Conservation (phyloP, 2,329 filamentous ascomycete genomes). For the Basipetospora sp. region DNA sequence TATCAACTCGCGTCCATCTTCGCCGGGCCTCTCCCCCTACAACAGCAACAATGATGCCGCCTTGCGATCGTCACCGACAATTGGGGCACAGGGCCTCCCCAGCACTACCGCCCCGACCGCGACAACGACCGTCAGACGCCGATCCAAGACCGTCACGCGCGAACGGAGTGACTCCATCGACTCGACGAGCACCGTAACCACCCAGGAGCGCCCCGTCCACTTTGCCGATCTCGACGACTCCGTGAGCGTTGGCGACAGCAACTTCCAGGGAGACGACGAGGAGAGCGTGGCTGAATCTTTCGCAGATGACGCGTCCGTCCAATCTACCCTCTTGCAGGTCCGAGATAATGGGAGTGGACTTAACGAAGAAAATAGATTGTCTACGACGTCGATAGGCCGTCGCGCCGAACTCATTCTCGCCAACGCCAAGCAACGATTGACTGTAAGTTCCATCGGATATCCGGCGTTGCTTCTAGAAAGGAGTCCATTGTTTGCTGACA, state of each 20-base stretch:
- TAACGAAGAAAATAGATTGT: conserved; percentile 45
- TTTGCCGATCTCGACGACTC: conserved; percentile 50
- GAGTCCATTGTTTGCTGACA: too few relatives aligned
- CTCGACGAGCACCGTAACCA: conserved; percentile 46
- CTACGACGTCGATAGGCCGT: conserved; percentile 61
- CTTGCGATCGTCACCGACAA: conserved; percentile 30
- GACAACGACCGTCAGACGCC: conserved; percentile 25
- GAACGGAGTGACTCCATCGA: conserved; percentile 42
- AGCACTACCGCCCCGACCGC: conserved; percentile 1
- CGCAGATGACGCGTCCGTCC: conserved; percentile 28
- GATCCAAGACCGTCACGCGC: conserved; percentile 27
- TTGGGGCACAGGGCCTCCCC: conserved; percentile 20
- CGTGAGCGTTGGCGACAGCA: conserved; percentile 48
- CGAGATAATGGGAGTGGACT: conserved; percentile 14
- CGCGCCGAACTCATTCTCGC: conserved; percentile 81
- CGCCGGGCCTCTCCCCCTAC: conserved; percentile 16
- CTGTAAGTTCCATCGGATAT: conserved; percentile 41
- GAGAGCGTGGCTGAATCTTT: conserved; percentile 48
- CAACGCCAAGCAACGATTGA: conserved; percentile 79
- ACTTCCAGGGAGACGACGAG: conserved; percentile 53
- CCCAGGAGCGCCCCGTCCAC: conserved; percentile 27
- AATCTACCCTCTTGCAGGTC: conserved; percentile 15
- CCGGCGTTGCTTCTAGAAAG: too few relatives aligned
- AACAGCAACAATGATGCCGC: conserved; percentile 20
- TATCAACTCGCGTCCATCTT: conserved; percentile 23